phyloP scores from a whole-genome alignment of 2,329 filamentous ascomycete species.

The Fusarium pseudocircinatum region DNA sequence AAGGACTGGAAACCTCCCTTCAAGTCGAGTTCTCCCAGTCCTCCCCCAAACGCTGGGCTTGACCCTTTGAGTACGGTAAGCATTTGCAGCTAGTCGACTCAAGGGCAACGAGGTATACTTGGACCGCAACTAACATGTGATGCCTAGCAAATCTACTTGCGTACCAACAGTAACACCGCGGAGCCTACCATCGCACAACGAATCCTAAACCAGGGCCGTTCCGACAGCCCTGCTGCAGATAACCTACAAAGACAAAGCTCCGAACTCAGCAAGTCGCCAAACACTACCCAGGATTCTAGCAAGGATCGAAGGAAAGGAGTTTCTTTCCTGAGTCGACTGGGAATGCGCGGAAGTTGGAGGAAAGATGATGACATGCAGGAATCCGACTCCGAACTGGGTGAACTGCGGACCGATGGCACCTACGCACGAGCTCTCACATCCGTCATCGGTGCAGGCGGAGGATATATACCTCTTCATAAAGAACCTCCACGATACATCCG shows the following conservation, averaged over 20 bases:
- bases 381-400: constrained; percentile 76
- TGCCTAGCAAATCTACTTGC: constrained; percentile 52
- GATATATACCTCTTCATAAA: constrained; percentile 87
- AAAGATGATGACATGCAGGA: constrained; percentile 69
- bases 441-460: constrained; percentile 70
- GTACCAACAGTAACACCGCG: constrained; percentile 48
- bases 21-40: constrained; percentile 40
- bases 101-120: background rate
- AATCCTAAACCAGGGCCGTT: constrained; percentile 61
- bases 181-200: constrained; percentile 63
- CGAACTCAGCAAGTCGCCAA: constrained; percentile 53
- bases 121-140: constrained; percentile 9
- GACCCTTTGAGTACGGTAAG: constrained; percentile 53
- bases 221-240: constrained; percentile 62
- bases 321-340: constrained; percentile 86
- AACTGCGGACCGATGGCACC: constrained; percentile 78
- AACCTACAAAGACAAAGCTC: constrained; percentile 51
- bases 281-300: constrained; percentile 53
- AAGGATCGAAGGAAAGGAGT: constrained; percentile 83
- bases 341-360: constrained; percentile 78
- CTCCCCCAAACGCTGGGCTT: constrained; percentile 44
- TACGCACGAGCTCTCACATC: constrained; percentile 86
- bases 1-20: constrained; percentile 46
- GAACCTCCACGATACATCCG: constrained; percentile 92
- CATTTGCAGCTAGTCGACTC: background rate